A percentile compares a stretch with the other conserved stretches of the same genome.
phyloP scores from a whole-genome alignment of 331 rosid species.

The Telfairia occidentalis region DNA sequence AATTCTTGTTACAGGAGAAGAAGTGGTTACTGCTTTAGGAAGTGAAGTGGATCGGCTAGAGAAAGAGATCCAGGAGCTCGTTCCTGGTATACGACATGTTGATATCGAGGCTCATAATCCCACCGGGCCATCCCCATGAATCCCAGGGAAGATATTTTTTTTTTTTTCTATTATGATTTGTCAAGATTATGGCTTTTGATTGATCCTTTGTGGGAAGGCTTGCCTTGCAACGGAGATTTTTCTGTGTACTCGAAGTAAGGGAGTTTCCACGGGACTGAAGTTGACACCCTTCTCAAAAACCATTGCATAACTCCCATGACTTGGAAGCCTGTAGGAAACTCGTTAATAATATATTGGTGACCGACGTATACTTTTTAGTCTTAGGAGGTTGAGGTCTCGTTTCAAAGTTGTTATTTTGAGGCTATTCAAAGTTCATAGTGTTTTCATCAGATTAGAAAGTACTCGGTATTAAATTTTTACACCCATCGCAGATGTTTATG shows the following conservation, averaged over 20 bases:
- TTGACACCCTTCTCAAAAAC: background rate
- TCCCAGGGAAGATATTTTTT: background rate
- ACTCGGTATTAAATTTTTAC: no score
- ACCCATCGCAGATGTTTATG: no score
- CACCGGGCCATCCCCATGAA: slow-evolving; percentile 9
- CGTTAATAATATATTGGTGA: background rate
- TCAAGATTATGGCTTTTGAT: background rate
- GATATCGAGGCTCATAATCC: slow-evolving; percentile 98
- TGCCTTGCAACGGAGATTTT: background rate
- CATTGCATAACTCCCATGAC: background rate
- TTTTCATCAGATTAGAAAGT: no score
- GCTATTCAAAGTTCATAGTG: background rate
- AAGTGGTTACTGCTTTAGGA: slow-evolving; percentile 89
- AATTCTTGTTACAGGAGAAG: slow-evolving; percentile 63
- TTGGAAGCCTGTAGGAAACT: background rate
- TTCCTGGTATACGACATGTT: slow-evolving; percentile 85
- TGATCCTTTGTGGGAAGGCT: background rate
- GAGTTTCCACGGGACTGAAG: background rate
- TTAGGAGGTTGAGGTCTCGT: background rate
- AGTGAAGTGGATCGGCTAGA: slow-evolving; percentile 95
- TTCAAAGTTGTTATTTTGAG: no score
- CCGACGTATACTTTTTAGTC: background rate
- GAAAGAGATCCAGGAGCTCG: slow-evolving; percentile 80
- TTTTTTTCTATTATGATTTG: background rate
- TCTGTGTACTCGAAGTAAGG: background rate